Percentiles rank a stretch among this genome's conserved stretches.
phyloP scores from a whole-genome alignment of 164 flowering plant genomes.

The Stephania cephalantha region DNA sequence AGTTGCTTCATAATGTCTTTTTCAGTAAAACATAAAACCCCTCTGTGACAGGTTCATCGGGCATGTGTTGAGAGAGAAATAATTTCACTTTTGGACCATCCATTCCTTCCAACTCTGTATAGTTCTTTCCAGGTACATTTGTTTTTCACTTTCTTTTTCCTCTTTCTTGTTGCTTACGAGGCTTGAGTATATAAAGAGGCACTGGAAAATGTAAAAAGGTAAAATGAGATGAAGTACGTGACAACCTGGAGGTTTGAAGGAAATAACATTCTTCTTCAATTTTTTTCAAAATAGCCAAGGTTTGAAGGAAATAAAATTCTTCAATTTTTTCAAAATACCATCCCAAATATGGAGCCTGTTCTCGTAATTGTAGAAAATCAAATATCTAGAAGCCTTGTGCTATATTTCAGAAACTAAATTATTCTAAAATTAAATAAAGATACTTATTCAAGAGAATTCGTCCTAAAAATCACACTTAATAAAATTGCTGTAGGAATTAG shows the following conservation, averaged over 20 bases:
- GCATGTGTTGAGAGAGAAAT: slow-evolving; percentile 95
- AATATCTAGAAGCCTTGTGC: too few relatives aligned
- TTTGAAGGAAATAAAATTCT: too few relatives aligned
- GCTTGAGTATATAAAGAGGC: not conserved
- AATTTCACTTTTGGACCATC: slow-evolving; percentile 83
- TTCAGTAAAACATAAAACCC: not conserved
- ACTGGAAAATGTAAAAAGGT: not conserved
- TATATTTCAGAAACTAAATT: too few relatives aligned
- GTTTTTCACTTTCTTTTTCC: not conserved
- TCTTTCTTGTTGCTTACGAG: not conserved
- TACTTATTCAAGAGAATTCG: too few relatives aligned
- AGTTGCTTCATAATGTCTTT: not conserved
- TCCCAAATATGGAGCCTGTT: too few relatives aligned
- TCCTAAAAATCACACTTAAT: too few relatives aligned
- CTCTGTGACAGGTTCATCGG: slow-evolving; percentile 72
- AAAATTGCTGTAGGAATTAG: too few relatives aligned
- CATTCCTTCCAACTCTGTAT: slow-evolving; percentile 89
- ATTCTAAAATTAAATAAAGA: too few relatives aligned
- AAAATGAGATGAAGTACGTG: not conserved
- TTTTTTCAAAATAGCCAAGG: too few relatives aligned
- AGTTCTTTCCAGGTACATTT: slow-evolving; percentile 78
- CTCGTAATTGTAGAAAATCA: too few relatives aligned
- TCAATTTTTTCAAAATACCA: too few relatives aligned
- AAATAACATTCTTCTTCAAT: too few relatives aligned
- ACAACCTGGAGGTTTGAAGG: not conserved